Percentiles rank a stretch among this genome's conserved stretches.
phyloP scores from a whole-genome alignment of 306 rosid genomes.

The Cucumis melo region DNA sequence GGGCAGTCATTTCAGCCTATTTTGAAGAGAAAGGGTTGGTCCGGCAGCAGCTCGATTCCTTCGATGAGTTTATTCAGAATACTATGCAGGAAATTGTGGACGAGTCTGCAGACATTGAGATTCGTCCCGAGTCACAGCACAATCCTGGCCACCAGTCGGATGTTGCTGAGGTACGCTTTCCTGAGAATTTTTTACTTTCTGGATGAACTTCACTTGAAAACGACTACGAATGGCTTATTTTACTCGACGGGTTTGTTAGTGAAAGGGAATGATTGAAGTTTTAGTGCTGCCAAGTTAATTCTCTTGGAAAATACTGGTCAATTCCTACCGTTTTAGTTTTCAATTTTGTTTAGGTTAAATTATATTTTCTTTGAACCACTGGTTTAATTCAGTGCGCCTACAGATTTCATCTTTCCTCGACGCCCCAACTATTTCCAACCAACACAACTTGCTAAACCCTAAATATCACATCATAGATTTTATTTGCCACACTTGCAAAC shows the following conservation, averaged over 20 bases:
- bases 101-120: slow-evolving; percentile 86
- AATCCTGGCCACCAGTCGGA: slow-evolving; percentile 92
- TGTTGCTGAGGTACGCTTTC: slow-evolving; percentile 51
- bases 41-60: slow-evolving; percentile 89
- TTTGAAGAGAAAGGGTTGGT: slow-evolving; percentile 92
- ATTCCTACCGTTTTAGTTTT: background rate
- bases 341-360: background rate
- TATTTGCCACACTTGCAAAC: background rate
- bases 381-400: background rate
- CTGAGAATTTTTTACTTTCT: background rate
- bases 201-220: background rate
- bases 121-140: slow-evolving; percentile 92
- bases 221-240: background rate
- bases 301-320: background rate
- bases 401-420: background rate
- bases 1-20: slow-evolving; percentile 95
- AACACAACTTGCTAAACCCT: background rate
- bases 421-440: background rate
- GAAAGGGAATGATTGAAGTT: background rate
- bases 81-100: slow-evolving; percentile 98
- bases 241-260: background rate
- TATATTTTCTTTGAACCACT: background rate
- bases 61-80: slow-evolving; percentile 91
- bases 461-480: background rate
- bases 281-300: background rate